Conservation (phyloP, 192 early-diverging fungal genomes). For the Paraglomus brasilianum region DNA sequence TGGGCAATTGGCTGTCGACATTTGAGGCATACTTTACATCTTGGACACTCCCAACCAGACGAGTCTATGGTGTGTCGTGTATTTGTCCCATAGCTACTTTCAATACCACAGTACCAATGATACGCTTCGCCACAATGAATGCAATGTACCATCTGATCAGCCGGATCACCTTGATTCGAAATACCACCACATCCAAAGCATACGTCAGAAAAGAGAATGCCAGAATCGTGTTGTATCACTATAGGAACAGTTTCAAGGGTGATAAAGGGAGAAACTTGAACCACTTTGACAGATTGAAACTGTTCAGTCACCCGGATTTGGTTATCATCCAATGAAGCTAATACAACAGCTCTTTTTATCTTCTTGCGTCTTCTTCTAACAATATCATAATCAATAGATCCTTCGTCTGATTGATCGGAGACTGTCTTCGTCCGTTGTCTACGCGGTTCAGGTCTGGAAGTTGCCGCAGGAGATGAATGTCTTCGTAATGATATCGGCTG, state of each 20-base stretch:
- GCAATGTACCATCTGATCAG: conserved; percentile 36
- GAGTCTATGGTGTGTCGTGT: background rate
- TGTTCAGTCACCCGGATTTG: no score
- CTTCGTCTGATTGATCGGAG: conserved; percentile 39
- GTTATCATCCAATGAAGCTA: no score
- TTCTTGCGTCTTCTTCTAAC: background rate
- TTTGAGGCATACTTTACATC: conserved; percentile 24
- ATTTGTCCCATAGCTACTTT: background rate
- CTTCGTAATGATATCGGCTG: conserved; percentile 20
- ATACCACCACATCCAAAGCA: background rate
- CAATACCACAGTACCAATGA: conserved; percentile 44
- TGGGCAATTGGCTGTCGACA: conserved; percentile 28
- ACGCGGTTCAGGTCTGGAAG: conserved; percentile 9
- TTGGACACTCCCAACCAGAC: conserved; percentile 28
- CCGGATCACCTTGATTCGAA: conserved; percentile 16
- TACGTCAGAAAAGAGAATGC: conserved; percentile 22
- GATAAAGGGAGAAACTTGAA: no score
- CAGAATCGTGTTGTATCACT: conserved; percentile 1
- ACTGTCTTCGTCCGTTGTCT: conserved; percentile 34
- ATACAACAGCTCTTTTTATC: no score
- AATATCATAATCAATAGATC: conserved; percentile 9
- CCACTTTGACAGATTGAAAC: no score
- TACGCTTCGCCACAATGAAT: conserved; percentile 48
- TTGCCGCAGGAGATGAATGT: conserved; percentile 9
- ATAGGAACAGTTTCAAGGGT: background rate